phyloP scores from a whole-genome alignment of 2,329 filamentous ascomycete species.

The Claviceps sp. region DNA sequence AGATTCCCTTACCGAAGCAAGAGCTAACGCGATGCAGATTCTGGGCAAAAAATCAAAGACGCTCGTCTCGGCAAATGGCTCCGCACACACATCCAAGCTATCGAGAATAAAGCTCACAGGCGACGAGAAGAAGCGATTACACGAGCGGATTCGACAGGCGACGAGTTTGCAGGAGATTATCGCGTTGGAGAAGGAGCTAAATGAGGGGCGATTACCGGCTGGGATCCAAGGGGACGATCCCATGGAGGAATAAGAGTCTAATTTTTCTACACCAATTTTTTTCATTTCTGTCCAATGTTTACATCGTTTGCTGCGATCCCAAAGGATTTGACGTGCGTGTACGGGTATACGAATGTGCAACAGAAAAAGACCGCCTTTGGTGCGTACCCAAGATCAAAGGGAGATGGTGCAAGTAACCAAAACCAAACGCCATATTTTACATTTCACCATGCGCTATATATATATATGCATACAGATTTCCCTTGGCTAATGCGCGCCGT shows the following conservation, averaged over 20 bases:
- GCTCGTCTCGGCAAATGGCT: constrained; percentile 38
- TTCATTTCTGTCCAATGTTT: not conserved
- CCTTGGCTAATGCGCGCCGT: too few species aligned
- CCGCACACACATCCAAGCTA: constrained; percentile 42
- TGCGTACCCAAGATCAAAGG: too few species aligned
- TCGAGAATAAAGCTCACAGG: constrained; percentile 77
- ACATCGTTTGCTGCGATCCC: too few species aligned
- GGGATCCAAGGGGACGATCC: constrained; percentile 39
- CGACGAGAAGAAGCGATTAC: constrained; percentile 71
- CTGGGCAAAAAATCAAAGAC: constrained; percentile 71
- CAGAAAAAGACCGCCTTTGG: too few species aligned
- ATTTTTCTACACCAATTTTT: not conserved
- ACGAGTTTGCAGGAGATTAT: constrained; percentile 85
- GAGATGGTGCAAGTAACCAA: too few species aligned
- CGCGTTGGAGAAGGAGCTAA: constrained; percentile 77
- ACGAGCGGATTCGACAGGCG: constrained; percentile 78
- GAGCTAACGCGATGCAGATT: constrained; percentile 38
- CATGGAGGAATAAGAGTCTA: constrained; percentile 43
- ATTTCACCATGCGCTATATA: too few species aligned
- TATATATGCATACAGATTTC: too few species aligned
- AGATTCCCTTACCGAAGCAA: too few species aligned
- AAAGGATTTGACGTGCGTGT: too few species aligned
- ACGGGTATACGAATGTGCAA: too few species aligned
- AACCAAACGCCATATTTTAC: too few species aligned
- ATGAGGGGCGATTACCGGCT: constrained; percentile 72